Conservation (phyloP, 2,329 filamentous ascomycete genomes). For the Amesomyces nigricolor region DNA sequence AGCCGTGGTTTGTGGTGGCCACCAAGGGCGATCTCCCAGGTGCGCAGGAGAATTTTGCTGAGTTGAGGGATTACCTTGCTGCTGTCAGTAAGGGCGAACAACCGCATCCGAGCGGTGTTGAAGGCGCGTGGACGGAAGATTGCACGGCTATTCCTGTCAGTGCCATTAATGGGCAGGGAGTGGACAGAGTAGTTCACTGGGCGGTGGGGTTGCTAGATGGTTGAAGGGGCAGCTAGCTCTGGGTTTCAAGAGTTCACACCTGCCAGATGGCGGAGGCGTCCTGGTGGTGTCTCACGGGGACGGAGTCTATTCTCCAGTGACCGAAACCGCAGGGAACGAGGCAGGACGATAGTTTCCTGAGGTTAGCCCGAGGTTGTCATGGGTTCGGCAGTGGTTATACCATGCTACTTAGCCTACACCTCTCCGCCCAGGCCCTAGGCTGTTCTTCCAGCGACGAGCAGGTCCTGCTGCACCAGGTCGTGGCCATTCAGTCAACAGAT, state of each 20-base stretch:
- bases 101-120: conserved; percentile 66
- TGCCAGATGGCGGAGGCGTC: not conserved
- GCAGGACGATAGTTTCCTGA: no score
- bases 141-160: conserved; percentile 77
- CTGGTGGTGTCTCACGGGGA: no score
- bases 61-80: conserved; percentile 65
- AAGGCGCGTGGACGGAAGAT: conserved; percentile 53
- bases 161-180: conserved; percentile 80
- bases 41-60: conserved; percentile 71
- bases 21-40: conserved; percentile 82
- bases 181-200: conserved; percentile 68
- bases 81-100: conserved; percentile 56
- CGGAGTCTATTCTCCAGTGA: no score
- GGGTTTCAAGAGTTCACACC: not conserved
- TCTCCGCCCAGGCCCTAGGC: no score
- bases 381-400: no score
- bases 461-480: no score
- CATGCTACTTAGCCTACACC: no score
- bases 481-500: no score
- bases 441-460: no score
- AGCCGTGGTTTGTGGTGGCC: conserved; percentile 94
- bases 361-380: no score
- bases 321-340: no score
- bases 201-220: conserved; percentile 62
- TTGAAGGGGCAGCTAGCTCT: conserved; percentile 12